Conservation (phyloP, 129 eudicot species). For the Arctium minus region DNA sequence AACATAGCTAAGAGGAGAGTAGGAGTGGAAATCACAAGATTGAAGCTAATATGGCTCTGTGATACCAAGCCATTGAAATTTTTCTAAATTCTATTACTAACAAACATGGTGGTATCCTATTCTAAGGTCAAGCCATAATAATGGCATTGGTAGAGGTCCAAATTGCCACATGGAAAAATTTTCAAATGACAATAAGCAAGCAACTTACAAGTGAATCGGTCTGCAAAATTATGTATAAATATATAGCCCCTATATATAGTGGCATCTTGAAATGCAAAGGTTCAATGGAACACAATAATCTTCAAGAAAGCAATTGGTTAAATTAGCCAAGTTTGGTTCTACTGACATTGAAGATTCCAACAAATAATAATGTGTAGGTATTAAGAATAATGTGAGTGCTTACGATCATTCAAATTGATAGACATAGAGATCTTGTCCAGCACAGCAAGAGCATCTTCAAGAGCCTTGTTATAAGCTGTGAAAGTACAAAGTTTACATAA, state of each 20-base stretch:
- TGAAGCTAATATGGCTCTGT: not conserved
- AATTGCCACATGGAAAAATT: not conserved
- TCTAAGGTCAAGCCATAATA: not conserved
- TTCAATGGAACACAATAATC: not conserved
- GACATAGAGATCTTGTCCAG: conserved; percentile 88
- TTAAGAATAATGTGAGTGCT: conserved; percentile 16
- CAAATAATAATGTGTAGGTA: not conserved
- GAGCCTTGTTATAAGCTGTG: conserved; percentile 82
- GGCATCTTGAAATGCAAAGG: not conserved
- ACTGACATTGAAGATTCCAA: not conserved
- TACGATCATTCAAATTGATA: conserved; percentile 86
- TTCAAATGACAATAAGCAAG: not conserved
- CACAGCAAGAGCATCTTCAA: conserved; percentile 89
- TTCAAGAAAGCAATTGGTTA: not conserved
- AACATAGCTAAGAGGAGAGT: not conserved
- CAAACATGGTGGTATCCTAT: not conserved
- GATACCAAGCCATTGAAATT: not conserved
- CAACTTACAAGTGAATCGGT: not conserved
- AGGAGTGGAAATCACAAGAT: not conserved
- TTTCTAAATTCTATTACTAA: not conserved
- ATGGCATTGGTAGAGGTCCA: not conserved
- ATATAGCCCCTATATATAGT: not conserved
- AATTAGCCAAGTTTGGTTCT: not conserved
- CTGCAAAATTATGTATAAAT: not conserved
- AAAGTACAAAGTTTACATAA: not conserved